phyloP scores from a whole-genome alignment of 73 alveolate genomes.

The Blepharisma japonicum region DNA sequence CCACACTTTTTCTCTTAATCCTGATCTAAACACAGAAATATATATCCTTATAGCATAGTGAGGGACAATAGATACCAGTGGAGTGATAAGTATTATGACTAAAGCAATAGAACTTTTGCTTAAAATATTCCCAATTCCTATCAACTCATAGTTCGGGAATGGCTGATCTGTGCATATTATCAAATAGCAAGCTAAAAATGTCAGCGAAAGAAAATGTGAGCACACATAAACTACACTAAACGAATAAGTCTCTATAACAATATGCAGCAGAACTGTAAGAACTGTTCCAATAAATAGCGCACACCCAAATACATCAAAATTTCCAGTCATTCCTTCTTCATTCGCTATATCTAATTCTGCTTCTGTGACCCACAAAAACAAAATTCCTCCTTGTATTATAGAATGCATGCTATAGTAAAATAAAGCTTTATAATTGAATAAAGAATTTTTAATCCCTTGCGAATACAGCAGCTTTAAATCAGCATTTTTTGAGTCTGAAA shows the following conservation, averaged over 20 bases:
- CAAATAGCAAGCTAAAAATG: neutral
- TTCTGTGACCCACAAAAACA: no score
- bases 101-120: no score
- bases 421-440: neutral
- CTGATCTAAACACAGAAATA: no score
- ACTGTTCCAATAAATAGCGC: neutral
- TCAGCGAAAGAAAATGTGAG: neutral
- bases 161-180: neutral
- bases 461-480: neutral
- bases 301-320: neutral
- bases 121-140: neutral
- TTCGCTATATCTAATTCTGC: neutral
- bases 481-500: neutral
- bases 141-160: neutral
- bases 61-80: no score
- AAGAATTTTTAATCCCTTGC: slow-evolving; percentile 7
- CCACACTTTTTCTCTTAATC: no score
- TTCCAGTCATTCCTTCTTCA: neutral
- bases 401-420: neutral
- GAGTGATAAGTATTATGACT: no score
- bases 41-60: no score
- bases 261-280: neutral
- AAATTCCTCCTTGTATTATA: neutral
- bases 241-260: neutral
- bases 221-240: neutral